Percentiles rank a stretch among this genome's conserved stretches.
phyloP scores from a whole-genome alignment of 108 stramenopile species.

The Nitzschia sp. region DNA sequence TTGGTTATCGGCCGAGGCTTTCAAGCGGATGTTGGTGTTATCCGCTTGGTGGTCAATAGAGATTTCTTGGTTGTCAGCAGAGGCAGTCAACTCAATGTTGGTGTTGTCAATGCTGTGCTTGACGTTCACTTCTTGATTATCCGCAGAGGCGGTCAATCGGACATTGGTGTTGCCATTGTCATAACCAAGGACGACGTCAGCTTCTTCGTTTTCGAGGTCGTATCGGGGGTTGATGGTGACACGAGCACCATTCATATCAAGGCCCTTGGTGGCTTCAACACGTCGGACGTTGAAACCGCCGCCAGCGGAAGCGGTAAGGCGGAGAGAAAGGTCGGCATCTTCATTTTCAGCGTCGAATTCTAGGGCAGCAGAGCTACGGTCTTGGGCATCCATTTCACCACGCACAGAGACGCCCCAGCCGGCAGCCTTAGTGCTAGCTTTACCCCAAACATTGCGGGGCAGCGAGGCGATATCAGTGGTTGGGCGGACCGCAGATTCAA shows the following conservation, averaged over 20 bases:
- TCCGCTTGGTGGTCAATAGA: constrained; percentile 73
- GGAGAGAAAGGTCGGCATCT: constrained; percentile 64
- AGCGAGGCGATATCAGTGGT: constrained; percentile 87
- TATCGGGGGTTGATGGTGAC: constrained; percentile 82
- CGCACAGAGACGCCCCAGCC: constrained; percentile 81
- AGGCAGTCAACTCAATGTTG: constrained; percentile 61
- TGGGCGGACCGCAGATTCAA: constrained; percentile 74
- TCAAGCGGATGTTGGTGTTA: constrained; percentile 63
- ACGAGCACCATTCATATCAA: constrained; percentile 74
- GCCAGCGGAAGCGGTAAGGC: constrained; percentile 44
- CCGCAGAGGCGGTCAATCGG: constrained; percentile 59
- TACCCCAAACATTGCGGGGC: constrained; percentile 81
- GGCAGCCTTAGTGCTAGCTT: constrained; percentile 60
- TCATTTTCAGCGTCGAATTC: constrained; percentile 75
- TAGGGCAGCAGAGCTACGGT: constrained; percentile 51
- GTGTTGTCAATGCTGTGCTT: constrained; percentile 67
- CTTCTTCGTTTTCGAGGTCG: constrained; percentile 59
- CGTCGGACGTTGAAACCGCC: constrained; percentile 46
- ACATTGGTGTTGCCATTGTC: constrained; percentile 74
- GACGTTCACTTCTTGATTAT: constrained; percentile 65
- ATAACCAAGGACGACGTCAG: constrained; percentile 79
- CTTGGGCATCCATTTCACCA: constrained; percentile 57
- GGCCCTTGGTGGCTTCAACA: constrained; percentile 81
- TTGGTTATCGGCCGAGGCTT: constrained; percentile 75
- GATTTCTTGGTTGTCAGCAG: constrained; percentile 57